Evolutionary conservation across 1,139 yeast species (phyloP).

Genomic region (Magnusiomyces suaveolens): DNA sequence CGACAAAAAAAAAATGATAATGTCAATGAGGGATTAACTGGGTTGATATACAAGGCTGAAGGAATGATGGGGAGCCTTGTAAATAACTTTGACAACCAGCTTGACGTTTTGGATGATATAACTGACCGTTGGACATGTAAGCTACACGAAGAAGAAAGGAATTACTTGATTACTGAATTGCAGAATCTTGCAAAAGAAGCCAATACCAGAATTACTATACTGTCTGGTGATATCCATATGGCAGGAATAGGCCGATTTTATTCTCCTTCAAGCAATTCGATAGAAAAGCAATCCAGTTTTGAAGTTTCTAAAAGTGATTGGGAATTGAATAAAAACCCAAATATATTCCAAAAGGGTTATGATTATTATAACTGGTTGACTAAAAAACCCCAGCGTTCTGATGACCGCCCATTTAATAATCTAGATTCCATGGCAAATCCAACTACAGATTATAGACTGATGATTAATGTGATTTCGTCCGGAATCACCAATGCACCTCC

Average conservation of each 20-base stretch:
- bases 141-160: slow-evolving; percentile 71
- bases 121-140: slow-evolving; percentile 94
- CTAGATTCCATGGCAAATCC: slow-evolving; percentile 35
- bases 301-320: too few relatives aligned
- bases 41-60: background rate
- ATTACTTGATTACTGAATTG: slow-evolving; percentile 46
- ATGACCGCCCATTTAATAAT: background rate
- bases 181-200: slow-evolving; percentile 53
- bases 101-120: slow-evolving; percentile 82
- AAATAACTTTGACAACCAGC: slow-evolving; percentile 83
- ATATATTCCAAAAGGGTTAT: background rate
- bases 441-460: slow-evolving; percentile 61
- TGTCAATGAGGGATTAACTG: background rate
- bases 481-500: slow-evolving; percentile 93
- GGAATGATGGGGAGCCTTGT: slow-evolving; percentile 65
- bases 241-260: slow-evolving; percentile 77
- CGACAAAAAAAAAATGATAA: background rate
- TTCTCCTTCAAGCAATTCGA: slow-evolving; percentile 41
- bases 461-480: slow-evolving; percentile 76
- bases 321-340: background rate
- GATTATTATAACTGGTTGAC: background rate
- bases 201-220: slow-evolving; percentile 67
- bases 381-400: background rate
- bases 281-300: background rate
- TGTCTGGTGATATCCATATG: slow-evolving; percentile 88